These are phyloP conservation scores for Cladosporium cucumerinum DNA, from an alignment of 2,329 filamentous ascomycete genomes.

Conservation along the genomic window DNA sequence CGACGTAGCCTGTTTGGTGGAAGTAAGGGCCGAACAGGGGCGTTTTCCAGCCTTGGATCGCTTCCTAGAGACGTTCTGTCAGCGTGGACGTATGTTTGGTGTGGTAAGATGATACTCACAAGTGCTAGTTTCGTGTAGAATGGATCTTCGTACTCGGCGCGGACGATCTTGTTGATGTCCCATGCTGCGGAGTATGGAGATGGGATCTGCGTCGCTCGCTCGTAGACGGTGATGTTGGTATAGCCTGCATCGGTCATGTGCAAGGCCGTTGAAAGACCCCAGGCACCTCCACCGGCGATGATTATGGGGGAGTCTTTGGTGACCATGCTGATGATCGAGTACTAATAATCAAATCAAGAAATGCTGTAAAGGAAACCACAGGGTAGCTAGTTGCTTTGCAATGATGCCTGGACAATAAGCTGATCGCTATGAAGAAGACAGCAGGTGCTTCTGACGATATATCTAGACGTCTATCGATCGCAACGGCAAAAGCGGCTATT, in stretches of 20 bases:
- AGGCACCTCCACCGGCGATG: slow-evolving; percentile 46
- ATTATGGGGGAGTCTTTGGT: slow-evolving; percentile 16
- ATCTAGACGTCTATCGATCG: not conserved
- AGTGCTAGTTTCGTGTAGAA: slow-evolving; percentile 69
- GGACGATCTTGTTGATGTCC: slow-evolving; percentile 45
- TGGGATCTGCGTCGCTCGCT: slow-evolving; percentile 45
- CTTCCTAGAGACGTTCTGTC: slow-evolving; percentile 33
- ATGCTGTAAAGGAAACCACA: not conserved
- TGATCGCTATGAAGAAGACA: not conserved
- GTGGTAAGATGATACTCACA: slow-evolving; percentile 33
- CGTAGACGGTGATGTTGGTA: slow-evolving; percentile 48
- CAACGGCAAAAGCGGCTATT: slow-evolving; percentile 1
- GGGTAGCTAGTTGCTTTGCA: not conserved
- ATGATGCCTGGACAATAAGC: not conserved
- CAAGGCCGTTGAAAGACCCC: slow-evolving; percentile 50
- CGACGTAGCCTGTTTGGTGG: slow-evolving; percentile 51
- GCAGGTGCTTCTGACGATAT: not conserved
- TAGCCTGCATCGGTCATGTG: slow-evolving; percentile 47
- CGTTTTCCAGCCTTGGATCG: slow-evolving; percentile 52
- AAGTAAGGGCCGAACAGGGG: slow-evolving; percentile 55
- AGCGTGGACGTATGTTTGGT: not conserved
- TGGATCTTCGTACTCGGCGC: slow-evolving; percentile 73
- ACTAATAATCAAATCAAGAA: not conserved
- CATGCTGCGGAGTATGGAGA: slow-evolving; percentile 46
- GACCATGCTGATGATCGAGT: slow-evolving; percentile 9